Conservation (phyloP, 2,329 filamentous ascomycete species). For the Ceratocystis smalleyi region DNA sequence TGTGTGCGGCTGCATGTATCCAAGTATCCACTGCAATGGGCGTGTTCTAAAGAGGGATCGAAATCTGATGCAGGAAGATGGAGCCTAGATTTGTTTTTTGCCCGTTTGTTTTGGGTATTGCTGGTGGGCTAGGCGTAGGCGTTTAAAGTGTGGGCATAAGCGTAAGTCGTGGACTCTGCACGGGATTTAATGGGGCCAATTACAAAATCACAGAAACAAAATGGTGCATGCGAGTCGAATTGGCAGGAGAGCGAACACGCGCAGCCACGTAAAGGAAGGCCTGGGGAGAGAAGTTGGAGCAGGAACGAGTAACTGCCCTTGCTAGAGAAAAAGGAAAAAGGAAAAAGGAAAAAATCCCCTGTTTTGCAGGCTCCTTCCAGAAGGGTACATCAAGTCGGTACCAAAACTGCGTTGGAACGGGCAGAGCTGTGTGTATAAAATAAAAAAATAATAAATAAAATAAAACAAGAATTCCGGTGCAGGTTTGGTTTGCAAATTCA, state of each 20-base stretch:
- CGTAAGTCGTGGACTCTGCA: neutral
- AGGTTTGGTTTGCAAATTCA: neutral
- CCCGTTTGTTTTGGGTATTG: neutral
- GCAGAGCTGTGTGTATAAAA: neutral
- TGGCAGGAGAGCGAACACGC: neutral
- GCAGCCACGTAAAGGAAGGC: neutral
- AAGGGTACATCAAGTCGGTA: neutral
- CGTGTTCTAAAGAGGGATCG: constrained; percentile 11
- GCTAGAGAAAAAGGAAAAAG: too few species aligned
- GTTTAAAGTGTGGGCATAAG: too few species aligned
- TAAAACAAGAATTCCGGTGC: neutral
- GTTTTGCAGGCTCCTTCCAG: neutral
- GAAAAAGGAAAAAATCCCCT: neutral
- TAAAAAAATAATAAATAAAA: too few species aligned
- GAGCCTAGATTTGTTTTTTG: constrained; percentile 15
- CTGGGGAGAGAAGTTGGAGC: neutral
- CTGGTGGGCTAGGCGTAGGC: neutral
- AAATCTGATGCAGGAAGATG: constrained; percentile 14
- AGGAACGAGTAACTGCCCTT: neutral
- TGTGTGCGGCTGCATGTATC: neutral
- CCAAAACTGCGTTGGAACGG: neutral
- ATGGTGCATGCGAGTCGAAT: neutral
- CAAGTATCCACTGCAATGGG: neutral
- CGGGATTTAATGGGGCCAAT: neutral
- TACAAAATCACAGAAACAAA: neutral